A percentile compares a stretch with the other conserved stretches of the same genome.
These are phyloP conservation scores for Fusarium goolgardi DNA, from an alignment of 2,329 filamentous ascomycete species.

Conservation along the genomic window DNA sequence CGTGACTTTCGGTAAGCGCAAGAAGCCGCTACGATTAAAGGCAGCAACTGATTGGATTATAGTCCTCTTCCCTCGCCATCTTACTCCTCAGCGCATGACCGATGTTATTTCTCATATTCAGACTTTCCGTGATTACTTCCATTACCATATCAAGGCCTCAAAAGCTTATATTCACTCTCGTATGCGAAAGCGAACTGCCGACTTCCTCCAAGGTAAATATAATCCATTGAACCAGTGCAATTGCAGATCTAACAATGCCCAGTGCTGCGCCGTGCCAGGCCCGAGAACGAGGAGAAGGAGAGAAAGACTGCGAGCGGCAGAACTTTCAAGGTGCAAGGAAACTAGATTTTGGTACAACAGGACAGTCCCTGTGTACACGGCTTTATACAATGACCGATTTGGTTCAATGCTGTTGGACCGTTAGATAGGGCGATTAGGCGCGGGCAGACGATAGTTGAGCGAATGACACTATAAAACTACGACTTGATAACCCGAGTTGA, in stretches of 20 bases:
- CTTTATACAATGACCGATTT: conserved; percentile 19
- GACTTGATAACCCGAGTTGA: conserved; percentile 19
- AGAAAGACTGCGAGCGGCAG: conserved; percentile 97
- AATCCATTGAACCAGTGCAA: background rate
- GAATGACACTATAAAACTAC: conserved; percentile 42
- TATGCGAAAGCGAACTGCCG: conserved; percentile 96
- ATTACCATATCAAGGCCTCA: conserved; percentile 99
- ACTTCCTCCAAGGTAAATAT: conserved; percentile 90
- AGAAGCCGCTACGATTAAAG: background rate
- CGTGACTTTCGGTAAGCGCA: conserved; percentile 88
- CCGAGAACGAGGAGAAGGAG: conserved; percentile 96
- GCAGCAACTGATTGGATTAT: conserved; percentile 35
- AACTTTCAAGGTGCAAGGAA: conserved; percentile 76
- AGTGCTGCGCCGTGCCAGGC: conserved; percentile 96
- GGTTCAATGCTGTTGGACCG: conserved; percentile 3
- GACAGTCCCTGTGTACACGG: conserved; percentile 18
- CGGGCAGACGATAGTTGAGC: conserved; percentile 39
- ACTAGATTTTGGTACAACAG: conserved; percentile 38
- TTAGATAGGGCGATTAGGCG: conserved; percentile 21
- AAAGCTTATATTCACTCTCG: conserved; percentile 99
- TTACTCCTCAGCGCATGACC: conserved; percentile 88
- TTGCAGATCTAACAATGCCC: conserved; percentile 46
- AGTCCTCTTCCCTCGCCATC: conserved; percentile 96
- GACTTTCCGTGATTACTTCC: conserved; percentile 99
- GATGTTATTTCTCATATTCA: conserved; percentile 99